phyloP scores from a whole-genome alignment of 2,329 filamentous ascomycete species.

The Scedosporium dehoogii region DNA sequence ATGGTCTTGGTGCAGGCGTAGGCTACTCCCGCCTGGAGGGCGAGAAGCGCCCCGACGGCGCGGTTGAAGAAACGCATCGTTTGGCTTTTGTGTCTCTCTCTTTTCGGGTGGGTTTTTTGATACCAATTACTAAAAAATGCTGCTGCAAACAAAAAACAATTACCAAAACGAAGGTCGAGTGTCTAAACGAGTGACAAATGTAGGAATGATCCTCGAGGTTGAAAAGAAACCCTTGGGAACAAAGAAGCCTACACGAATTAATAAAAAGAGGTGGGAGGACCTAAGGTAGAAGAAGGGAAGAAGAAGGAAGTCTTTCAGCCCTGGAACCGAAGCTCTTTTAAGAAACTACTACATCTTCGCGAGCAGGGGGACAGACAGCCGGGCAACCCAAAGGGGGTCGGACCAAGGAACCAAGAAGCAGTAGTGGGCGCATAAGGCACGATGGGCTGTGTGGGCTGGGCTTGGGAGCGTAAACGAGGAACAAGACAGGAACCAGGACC shows the following conservation, averaged over 20 bases:
- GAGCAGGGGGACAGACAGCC: too few species aligned
- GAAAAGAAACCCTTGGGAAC: not conserved
- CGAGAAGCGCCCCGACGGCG: conserved; percentile 2
- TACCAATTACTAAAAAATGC: not conserved
- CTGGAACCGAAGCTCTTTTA: too few species aligned
- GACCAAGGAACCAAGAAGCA: too few species aligned
- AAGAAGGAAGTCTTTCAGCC: too few species aligned
- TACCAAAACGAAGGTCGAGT: not conserved
- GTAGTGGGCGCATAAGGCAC: too few species aligned
- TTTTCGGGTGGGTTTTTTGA: not conserved
- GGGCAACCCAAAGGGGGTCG: too few species aligned
- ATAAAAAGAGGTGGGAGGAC: not conserved
- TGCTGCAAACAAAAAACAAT: not conserved
- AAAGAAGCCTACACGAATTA: not conserved
- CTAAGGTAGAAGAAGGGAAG: too few species aligned
- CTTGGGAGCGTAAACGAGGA: too few species aligned
- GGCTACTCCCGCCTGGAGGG: not conserved
- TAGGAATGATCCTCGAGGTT: not conserved
- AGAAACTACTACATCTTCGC: too few species aligned
- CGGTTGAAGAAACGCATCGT: conserved; percentile 1
- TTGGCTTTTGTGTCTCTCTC: not conserved
- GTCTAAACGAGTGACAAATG: not conserved
- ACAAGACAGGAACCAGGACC: too few species aligned
- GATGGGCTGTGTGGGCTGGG: too few species aligned
- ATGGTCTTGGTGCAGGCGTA: conserved; percentile 11